phyloP scores from a whole-genome alignment of 257 asterid species.

The Lantana camara region DNA sequence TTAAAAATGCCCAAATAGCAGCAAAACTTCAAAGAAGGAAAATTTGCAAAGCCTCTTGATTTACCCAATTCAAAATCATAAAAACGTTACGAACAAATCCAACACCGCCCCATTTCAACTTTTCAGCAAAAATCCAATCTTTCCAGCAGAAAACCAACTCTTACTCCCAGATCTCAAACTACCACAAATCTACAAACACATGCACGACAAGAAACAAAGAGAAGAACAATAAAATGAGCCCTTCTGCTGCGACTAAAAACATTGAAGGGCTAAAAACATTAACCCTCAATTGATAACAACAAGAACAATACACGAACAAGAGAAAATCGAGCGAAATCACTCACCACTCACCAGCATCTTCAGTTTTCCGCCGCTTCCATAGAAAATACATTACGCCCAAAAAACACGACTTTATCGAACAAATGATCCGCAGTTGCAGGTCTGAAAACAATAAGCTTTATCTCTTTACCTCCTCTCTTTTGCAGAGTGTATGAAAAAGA shows the following conservation, averaged over 20 bases:
- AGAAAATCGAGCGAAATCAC: slow-evolving; percentile 31
- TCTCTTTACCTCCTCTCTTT: not conserved
- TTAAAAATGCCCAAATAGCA: slow-evolving; percentile 24
- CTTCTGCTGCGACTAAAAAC: slow-evolving; percentile 14
- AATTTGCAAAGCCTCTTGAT: slow-evolving; percentile 13
- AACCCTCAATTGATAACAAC: not conserved
- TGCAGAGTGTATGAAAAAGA: slow-evolving; percentile 1
- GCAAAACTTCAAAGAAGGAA: not conserved
- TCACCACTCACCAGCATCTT: slow-evolving; percentile 61
- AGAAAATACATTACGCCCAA: slow-evolving; percentile 21
- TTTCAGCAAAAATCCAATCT: slow-evolving; percentile 22
- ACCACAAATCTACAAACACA: slow-evolving; percentile 36
- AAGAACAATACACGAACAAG: not conserved
- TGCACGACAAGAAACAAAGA: slow-evolving; percentile 34
- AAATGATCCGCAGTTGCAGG: slow-evolving; percentile 35
- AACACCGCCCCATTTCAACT: slow-evolving; percentile 27
- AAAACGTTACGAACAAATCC: slow-evolving; percentile 23
- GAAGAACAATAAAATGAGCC: slow-evolving; percentile 2
- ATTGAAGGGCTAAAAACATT: no score
- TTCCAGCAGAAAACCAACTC: slow-evolving; percentile 26
- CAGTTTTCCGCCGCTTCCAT: not conserved
- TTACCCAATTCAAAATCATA: slow-evolving; percentile 33
- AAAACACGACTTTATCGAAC: slow-evolving; percentile 6
- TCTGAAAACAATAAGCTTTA: slow-evolving; percentile 22
- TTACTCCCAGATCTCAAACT: slow-evolving; percentile 63